Percentiles rank a stretch among this genome's conserved stretches.
Conservation (phyloP, 2,329 filamentous ascomycete species). For the Nigrograna mackinnonii region DNA sequence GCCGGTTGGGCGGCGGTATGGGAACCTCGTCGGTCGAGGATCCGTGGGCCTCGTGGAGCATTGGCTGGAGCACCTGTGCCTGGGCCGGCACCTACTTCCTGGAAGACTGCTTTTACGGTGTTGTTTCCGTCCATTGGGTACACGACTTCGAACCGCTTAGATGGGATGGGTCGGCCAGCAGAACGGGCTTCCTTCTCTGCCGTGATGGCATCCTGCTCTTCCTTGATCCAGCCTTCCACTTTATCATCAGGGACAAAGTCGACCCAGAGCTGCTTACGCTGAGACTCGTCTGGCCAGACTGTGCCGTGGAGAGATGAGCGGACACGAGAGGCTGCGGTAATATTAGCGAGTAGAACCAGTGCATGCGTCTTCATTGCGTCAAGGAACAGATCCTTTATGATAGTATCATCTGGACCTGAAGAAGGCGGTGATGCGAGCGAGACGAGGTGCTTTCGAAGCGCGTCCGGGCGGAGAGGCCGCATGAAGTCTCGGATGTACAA, state of each 20-base stretch:
- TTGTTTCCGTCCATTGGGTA: constrained; percentile 16
- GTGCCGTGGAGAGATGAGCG: constrained; percentile 75
- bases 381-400: constrained; percentile 73
- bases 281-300: constrained; percentile 81
- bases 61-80: constrained; percentile 18
- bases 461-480: constrained; percentile 74
- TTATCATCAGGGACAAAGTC: constrained; percentile 85
- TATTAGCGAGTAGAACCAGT: constrained; percentile 72
- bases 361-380: constrained; percentile 88
- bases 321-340: constrained; percentile 74
- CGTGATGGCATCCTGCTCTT: constrained; percentile 33
- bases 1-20: not conserved
- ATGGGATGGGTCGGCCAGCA: constrained; percentile 14
- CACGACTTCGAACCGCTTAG: constrained; percentile 35
- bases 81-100: constrained; percentile 29
- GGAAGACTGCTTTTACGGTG: constrained; percentile 29
- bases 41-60: constrained; percentile 13
- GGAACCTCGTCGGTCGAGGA: not conserved
- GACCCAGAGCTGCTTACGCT: constrained; percentile 80
- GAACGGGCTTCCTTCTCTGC: constrained; percentile 33
- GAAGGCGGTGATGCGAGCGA: constrained; percentile 66
- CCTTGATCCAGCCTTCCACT: constrained; percentile 72
- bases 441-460: constrained; percentile 70
- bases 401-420: constrained; percentile 53
- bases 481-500: constrained; percentile 91